A percentile compares a stretch with the other conserved stretches of the same genome.
Conservation (phyloP, 371 early-diverging fungal genomes). For the Saksenaea vasiformis region DNA sequence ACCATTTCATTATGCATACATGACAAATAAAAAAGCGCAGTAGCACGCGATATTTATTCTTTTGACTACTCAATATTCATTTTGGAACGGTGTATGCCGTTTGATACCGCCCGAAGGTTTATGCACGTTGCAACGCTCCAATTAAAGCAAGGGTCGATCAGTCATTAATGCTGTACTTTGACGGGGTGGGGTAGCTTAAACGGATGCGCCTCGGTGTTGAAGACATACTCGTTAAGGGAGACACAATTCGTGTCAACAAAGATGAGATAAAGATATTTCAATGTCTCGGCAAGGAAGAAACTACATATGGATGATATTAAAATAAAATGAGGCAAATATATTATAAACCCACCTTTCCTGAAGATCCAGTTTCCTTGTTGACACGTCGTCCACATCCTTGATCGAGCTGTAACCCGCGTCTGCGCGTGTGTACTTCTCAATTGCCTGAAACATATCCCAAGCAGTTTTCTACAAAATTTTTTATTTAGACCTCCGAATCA, state of each 20-base stretch:
- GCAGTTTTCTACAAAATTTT: constrained; percentile 52
- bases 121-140: background rate
- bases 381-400: constrained; percentile 40
- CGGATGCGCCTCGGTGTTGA: constrained; percentile 42
- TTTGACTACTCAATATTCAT: background rate
- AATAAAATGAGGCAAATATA: background rate
- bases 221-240: constrained; percentile 67
- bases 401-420: constrained; percentile 61
- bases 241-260: constrained; percentile 58
- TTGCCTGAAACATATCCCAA: constrained; percentile 59
- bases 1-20: background rate
- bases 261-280: constrained; percentile 88
- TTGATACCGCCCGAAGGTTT: background rate
- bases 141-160: background rate
- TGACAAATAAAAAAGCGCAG: background rate
- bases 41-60: background rate
- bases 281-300: constrained; percentile 86
- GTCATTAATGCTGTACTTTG: constrained; percentile 23
- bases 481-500: constrained; percentile 14
- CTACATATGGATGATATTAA: constrained; percentile 24
- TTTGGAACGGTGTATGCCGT: background rate
- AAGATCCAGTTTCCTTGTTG: constrained; percentile 35
- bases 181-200: constrained; percentile 37
- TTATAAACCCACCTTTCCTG: constrained; percentile 33
- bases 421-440: constrained; percentile 58